These are phyloP conservation scores for Cryptococcus depauperatus DNA, from an alignment of 1,284 basidiomycete genomes.

Conservation along the genomic window DNA sequence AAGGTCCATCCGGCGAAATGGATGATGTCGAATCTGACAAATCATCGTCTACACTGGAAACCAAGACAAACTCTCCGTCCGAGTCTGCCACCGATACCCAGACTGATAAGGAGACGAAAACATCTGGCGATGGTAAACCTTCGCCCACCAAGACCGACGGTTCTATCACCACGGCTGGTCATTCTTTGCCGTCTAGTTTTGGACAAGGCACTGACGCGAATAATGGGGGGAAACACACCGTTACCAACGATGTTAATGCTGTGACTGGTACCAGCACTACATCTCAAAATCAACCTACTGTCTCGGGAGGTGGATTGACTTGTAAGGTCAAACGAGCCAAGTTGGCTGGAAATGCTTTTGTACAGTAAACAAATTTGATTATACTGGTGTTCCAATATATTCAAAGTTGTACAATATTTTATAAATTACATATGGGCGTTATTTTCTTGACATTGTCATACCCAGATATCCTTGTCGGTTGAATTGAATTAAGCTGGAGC, in stretches of 20 bases:
- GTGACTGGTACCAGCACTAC: background rate
- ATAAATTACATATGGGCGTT: no score
- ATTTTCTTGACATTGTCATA: no score
- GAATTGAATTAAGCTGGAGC: no score
- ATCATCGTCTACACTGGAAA: background rate
- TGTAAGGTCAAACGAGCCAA: constrained; percentile 2
- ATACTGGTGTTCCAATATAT: background rate
- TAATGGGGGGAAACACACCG: background rate
- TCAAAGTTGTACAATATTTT: background rate
- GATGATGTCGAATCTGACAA: background rate
- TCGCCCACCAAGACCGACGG: background rate
- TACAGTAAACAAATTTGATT: background rate
- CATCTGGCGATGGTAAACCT: background rate
- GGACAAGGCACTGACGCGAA: background rate
- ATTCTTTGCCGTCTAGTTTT: background rate
- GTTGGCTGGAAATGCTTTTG: background rate
- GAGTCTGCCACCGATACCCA: background rate
- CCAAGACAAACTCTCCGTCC: background rate
- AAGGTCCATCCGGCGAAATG: constrained; percentile 1
- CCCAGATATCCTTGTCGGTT: no score
- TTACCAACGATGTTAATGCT: background rate
- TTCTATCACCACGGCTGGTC: background rate
- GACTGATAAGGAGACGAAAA: background rate
- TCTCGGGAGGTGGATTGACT: background rate
- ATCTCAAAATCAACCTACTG: background rate